These are phyloP conservation scores for Neonectria faginata DNA, from an alignment of 2,329 filamentous ascomycete genomes.

Conservation along the genomic window DNA sequence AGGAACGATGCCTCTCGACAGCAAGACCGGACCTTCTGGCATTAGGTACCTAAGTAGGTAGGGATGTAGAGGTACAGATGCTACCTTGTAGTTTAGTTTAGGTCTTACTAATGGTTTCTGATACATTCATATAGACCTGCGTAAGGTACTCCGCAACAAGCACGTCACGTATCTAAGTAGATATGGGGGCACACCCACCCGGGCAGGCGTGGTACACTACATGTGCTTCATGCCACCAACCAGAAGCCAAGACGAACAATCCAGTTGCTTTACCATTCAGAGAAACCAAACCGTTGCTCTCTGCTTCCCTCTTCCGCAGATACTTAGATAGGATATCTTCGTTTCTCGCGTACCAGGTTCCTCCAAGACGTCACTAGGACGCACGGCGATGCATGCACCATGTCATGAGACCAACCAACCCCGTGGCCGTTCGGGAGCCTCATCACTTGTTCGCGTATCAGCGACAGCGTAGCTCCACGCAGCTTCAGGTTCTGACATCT, in stretches of 20 bases:
- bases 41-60: no score
- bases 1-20: no score
- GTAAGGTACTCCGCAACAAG: not conserved
- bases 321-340: not conserved
- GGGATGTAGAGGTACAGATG: no score
- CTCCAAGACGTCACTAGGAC: constrained; percentile 7
- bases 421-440: constrained; percentile 3
- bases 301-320: not conserved
- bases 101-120: not conserved
- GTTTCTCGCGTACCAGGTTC: not conserved
- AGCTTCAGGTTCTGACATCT: not conserved
- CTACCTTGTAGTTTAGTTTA: no score
- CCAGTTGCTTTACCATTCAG: not conserved
- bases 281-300: not conserved
- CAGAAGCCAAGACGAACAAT: not conserved
- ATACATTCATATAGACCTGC: no score
- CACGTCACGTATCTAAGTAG: not conserved
- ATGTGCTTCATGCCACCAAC: no score
- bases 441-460: not conserved
- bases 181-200: not conserved
- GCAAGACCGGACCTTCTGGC: no score
- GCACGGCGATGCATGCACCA: not conserved
- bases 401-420: constrained; percentile 16
- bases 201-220: not conserved
- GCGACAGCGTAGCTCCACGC: not conserved